Percentiles rank a stretch among this genome's conserved stretches.
phyloP scores from a whole-genome alignment of 2,329 filamentous ascomycete species.

The Beauveria sp. region DNA sequence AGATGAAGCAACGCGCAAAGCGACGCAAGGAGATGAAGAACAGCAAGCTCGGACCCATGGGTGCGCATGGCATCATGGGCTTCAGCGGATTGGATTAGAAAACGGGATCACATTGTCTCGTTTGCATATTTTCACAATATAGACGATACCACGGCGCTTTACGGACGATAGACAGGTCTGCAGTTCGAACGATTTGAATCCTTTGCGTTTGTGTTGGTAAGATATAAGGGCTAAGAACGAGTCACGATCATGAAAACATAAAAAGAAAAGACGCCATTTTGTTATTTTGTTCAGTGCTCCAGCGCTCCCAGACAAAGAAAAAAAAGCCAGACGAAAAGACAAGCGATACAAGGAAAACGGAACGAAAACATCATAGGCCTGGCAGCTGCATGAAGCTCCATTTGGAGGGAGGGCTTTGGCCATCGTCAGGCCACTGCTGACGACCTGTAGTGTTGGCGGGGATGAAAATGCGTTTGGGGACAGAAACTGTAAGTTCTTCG shows the following conservation, averaged over 20 bases:
- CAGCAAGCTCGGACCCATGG: constrained; percentile 39
- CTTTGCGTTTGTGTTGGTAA: neutral
- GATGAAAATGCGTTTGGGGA: constrained; percentile 21
- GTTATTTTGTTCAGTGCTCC: neutral
- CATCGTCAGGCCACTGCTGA: constrained; percentile 16
- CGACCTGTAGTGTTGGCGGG: constrained; percentile 15
- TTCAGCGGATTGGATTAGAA: constrained; percentile 39
- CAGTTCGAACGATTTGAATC: neutral
- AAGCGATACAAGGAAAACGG: neutral
- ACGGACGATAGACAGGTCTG: neutral
- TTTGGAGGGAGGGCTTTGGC: constrained; percentile 11
- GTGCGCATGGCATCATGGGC: constrained; percentile 43
- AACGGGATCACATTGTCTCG: neutral
- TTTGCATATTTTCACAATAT: neutral
- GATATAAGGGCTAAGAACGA: neutral
- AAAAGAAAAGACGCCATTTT: neutral
- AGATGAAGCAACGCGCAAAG: constrained; percentile 40
- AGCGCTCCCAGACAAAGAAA: neutral
- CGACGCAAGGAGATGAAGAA: constrained; percentile 34
- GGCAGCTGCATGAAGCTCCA: constrained; percentile 31
- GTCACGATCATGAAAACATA: neutral
- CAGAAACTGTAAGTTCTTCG: constrained; percentile 26
- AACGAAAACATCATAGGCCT: constrained; percentile 20
- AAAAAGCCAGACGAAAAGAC: neutral
- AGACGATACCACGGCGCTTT: constrained; percentile 2